These are phyloP conservation scores for Nemania serpens DNA, from an alignment of 2,329 filamentous ascomycete species.

Conservation along the genomic window DNA sequence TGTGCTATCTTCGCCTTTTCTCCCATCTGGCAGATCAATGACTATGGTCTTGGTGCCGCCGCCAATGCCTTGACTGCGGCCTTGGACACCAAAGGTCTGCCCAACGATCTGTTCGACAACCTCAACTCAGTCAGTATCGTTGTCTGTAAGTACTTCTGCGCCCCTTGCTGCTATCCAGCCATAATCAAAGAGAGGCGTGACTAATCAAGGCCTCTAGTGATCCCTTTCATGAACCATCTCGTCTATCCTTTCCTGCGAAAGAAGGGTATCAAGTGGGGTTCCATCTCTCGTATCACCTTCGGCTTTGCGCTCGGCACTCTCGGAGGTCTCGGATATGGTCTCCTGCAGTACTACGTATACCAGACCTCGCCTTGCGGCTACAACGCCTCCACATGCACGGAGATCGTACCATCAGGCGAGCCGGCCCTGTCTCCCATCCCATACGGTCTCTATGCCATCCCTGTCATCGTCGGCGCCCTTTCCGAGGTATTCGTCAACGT, in stretches of 20 bases:
- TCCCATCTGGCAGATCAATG: slow-evolving; percentile 42
- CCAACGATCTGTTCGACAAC: slow-evolving; percentile 51
- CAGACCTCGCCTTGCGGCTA: slow-evolving; percentile 39
- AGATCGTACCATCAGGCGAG: slow-evolving; percentile 34
- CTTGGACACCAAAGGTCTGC: slow-evolving; percentile 48
- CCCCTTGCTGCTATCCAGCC: background rate
- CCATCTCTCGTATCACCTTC: slow-evolving; percentile 51
- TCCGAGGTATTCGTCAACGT: slow-evolving; percentile 61
- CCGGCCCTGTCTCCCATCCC: slow-evolving; percentile 34
- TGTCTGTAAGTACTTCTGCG: slow-evolving; percentile 33
- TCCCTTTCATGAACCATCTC: slow-evolving; percentile 48
- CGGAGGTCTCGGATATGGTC: slow-evolving; percentile 40
- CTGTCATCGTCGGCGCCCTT: slow-evolving; percentile 56
- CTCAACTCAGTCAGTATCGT: slow-evolving; percentile 51
- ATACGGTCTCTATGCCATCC: slow-evolving; percentile 42
- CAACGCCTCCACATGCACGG: slow-evolving; percentile 39
- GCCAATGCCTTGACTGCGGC: slow-evolving; percentile 47
- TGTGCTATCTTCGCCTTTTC: slow-evolving; percentile 57
- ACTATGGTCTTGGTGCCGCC: slow-evolving; percentile 50
- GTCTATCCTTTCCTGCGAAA: slow-evolving; percentile 48
- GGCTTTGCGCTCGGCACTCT: slow-evolving; percentile 51
- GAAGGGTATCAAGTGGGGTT: slow-evolving; percentile 46
- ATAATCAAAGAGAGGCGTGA: background rate
- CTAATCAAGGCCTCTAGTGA: slow-evolving; percentile 32
- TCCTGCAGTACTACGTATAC: slow-evolving; percentile 40